Evolutionary conservation across 1,284 basidiomycete genomes (phyloP).

Genomic region (Boletus holoroseus): DNA sequence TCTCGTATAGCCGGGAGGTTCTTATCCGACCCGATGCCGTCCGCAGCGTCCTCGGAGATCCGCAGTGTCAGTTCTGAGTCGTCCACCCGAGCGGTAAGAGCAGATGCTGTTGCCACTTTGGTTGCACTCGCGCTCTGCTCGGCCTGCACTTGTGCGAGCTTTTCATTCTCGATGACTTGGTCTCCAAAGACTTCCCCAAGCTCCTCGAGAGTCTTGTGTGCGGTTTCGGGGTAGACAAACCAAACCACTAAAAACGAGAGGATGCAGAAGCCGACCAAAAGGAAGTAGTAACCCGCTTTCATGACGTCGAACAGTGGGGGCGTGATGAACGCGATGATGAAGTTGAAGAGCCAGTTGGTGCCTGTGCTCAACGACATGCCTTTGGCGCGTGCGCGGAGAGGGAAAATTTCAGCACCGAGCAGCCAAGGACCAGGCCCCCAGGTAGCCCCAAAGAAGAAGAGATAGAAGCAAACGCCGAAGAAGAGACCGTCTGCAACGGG

Average conservation of each 20-base stretch:
- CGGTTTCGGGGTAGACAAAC: slow-evolving; percentile 44
- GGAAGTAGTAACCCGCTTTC: slow-evolving; percentile 46
- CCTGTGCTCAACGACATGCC: slow-evolving; percentile 61
- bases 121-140: slow-evolving; percentile 14
- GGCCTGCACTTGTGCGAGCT: slow-evolving; percentile 12
- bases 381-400: slow-evolving; percentile 60
- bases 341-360: slow-evolving; percentile 55
- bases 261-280: slow-evolving; percentile 43
- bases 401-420: slow-evolving; percentile 58
- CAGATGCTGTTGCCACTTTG: slow-evolving; percentile 14
- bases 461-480: slow-evolving; percentile 39
- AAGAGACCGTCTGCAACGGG: slow-evolving; percentile 44
- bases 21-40: slow-evolving; percentile 17
- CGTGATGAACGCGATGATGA: slow-evolving; percentile 50
- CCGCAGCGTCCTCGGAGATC: slow-evolving; percentile 18
- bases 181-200: slow-evolving; percentile 48
- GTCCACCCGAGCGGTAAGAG: slow-evolving; percentile 12
- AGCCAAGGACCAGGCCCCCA: slow-evolving; percentile 67
- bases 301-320: slow-evolving; percentile 44
- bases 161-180: slow-evolving; percentile 29
- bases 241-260: slow-evolving; percentile 44
- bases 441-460: slow-evolving; percentile 47
- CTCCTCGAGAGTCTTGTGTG: slow-evolving; percentile 44
- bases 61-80: slow-evolving; percentile 29
- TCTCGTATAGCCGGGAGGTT: slow-evolving; percentile 14